phyloP scores from a whole-genome alignment of 2,329 filamentous ascomycete species.

The Achaetomium macrosporum region DNA sequence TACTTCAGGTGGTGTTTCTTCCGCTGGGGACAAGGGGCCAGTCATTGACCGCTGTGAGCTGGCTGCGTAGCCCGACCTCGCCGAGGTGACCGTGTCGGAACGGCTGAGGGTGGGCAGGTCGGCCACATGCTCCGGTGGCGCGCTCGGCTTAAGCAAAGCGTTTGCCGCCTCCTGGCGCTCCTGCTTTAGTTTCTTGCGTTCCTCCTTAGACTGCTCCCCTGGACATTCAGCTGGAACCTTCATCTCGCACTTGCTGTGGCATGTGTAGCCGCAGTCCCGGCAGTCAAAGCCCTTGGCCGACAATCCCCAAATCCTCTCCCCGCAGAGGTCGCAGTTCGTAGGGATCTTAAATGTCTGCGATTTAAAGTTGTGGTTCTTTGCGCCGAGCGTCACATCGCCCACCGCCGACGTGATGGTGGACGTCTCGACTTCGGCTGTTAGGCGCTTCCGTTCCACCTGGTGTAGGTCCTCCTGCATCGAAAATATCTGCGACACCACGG shows the following conservation, averaged over 20 bases:
- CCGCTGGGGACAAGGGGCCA: conserved; percentile 48
- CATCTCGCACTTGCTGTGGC: conserved; percentile 98
- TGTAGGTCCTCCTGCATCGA: conserved; percentile 78
- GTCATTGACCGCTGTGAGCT: conserved; percentile 72
- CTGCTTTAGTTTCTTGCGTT: conserved; percentile 87
- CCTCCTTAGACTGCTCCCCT: conserved; percentile 87
- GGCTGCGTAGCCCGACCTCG: conserved; percentile 81
- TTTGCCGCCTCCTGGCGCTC: conserved; percentile 77
- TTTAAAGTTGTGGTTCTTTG: conserved; percentile 96
- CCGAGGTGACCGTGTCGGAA: conserved; percentile 82
- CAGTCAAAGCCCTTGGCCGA: conserved; percentile 97
- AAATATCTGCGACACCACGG: conserved; percentile 78
- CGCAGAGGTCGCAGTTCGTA: conserved; percentile 95
- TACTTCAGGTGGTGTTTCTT: conserved; percentile 44
- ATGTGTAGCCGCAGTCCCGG: conserved; percentile 93
- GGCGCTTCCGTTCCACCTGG: conserved; percentile 71
- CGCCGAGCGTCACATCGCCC: conserved; percentile 86
- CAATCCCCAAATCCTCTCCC: conserved; percentile 93
- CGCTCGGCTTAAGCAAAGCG: conserved; percentile 45
- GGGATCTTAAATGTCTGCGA: conserved; percentile 99
- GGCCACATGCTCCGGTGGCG: conserved; percentile 45
- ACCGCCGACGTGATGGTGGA: conserved; percentile 87
- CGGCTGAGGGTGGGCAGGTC: conserved; percentile 66
- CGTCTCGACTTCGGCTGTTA: conserved; percentile 89
- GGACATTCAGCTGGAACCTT: conserved; percentile 96